Conservation (phyloP, 495 filamentous ascomycete genomes). For the Friedmanniomyces simplex region DNA sequence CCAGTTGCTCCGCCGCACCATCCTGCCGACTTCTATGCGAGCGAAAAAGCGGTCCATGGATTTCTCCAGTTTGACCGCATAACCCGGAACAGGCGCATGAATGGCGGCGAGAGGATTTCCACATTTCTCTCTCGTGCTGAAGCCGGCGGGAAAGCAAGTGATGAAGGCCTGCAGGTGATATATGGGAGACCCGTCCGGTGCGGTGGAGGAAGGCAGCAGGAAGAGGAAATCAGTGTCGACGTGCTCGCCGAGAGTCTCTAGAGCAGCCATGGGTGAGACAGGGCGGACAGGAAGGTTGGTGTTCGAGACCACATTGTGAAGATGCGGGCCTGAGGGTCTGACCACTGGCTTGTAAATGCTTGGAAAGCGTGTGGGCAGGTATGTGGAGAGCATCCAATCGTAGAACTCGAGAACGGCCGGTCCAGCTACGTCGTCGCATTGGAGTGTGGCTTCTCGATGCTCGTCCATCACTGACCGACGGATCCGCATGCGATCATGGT, state of each 20-base stretch:
- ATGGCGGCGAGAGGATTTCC: slow-evolving; percentile 52
- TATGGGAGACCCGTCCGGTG: slow-evolving; percentile 29
- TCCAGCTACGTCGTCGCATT: slow-evolving; percentile 32
- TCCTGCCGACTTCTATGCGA: slow-evolving; percentile 43
- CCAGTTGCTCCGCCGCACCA: slow-evolving; percentile 55
- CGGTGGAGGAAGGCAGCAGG: slow-evolving; percentile 45
- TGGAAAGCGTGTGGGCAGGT: slow-evolving; percentile 58
- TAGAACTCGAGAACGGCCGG: slow-evolving; percentile 56
- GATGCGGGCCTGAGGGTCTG: neutral
- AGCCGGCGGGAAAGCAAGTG: slow-evolving; percentile 64
- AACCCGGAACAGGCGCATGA: slow-evolving; percentile 46
- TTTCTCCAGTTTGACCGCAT: slow-evolving; percentile 55
- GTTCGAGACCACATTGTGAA: slow-evolving; percentile 36
- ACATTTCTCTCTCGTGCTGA: slow-evolving; percentile 55
- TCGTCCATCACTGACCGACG: slow-evolving; percentile 42
- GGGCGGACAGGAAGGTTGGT: slow-evolving; percentile 35
- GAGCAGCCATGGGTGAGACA: slow-evolving; percentile 22
- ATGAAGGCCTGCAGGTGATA: slow-evolving; percentile 60
- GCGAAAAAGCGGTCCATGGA: slow-evolving; percentile 74
- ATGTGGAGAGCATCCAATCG: slow-evolving; percentile 48
- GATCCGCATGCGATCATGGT: slow-evolving; percentile 44
- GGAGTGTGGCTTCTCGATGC: slow-evolving; percentile 37
- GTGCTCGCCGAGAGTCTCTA: slow-evolving; percentile 45
- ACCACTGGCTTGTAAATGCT: slow-evolving; percentile 43
- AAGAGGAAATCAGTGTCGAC: slow-evolving; percentile 73